Conservation (phyloP, 257 asterid genomes). For the Solanum infundibuliforme region DNA sequence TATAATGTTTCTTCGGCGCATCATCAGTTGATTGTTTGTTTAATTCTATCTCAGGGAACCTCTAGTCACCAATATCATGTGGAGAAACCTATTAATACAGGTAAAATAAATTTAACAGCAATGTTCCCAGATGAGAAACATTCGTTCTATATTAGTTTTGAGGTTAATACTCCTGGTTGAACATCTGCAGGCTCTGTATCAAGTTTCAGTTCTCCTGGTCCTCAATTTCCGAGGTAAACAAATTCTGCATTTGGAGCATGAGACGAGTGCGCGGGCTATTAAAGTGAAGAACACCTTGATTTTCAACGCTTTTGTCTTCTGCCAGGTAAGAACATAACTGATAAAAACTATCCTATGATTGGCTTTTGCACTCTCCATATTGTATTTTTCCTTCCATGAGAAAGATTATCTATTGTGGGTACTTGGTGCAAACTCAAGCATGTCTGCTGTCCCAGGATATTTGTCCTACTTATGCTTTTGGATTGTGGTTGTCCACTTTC, state of each 20-base stretch:
- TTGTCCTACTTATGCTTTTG: background rate
- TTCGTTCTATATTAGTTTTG: background rate
- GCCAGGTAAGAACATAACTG: conserved; percentile 49
- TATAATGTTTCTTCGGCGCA: background rate
- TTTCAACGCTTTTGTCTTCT: conserved; percentile 82
- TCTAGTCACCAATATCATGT: conserved; percentile 88
- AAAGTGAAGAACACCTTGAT: conserved; percentile 72
- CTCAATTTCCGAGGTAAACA: conserved; percentile 69
- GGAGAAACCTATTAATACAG: conserved; percentile 93
- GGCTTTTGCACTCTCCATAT: background rate
- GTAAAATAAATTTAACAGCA: conserved; percentile 19
- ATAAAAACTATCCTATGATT: background rate
- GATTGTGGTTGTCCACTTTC: background rate
- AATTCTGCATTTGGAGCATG: conserved; percentile 47
- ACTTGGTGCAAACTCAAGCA: background rate
- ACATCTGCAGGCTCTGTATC: conserved; percentile 68
- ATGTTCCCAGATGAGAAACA: background rate
- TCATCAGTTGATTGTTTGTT: background rate
- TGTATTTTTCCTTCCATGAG: background rate
- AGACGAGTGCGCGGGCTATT: conserved; percentile 34
- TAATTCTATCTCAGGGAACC: conserved; percentile 65
- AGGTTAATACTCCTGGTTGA: conserved; percentile 4
- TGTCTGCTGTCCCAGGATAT: background rate
- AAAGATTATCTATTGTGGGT: background rate
- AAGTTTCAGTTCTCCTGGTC: conserved; percentile 73